Percentiles rank a stretch among this genome's conserved stretches.
These are phyloP conservation scores for Sarocladium oryzae DNA, from an alignment of 2,329 filamentous ascomycete species.

Conservation along the genomic window DNA sequence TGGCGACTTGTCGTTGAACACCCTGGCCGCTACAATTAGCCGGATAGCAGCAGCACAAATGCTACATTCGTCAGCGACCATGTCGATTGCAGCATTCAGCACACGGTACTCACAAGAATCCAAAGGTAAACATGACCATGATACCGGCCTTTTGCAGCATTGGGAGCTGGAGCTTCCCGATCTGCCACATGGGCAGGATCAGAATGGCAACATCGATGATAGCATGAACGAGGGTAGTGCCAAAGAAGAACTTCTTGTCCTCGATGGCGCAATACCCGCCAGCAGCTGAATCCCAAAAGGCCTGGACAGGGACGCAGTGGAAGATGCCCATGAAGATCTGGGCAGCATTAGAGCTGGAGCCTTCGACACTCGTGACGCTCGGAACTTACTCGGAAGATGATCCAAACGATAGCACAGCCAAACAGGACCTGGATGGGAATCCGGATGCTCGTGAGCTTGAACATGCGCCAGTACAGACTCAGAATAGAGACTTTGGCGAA, in stretches of 20 bases:
- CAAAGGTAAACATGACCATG: conserved; percentile 18
- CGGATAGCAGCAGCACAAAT: conserved; percentile 12
- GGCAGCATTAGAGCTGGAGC: conserved; percentile 15
- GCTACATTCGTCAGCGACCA: conserved; percentile 6
- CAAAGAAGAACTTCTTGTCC: conserved; percentile 21
- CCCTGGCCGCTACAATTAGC: conserved; percentile 11
- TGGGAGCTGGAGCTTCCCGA: conserved; percentile 18
- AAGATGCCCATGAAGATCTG: conserved; percentile 21
- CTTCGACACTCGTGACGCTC: too few species aligned
- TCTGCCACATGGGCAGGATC: conserved; percentile 18
- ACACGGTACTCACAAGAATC: conserved; percentile 15
- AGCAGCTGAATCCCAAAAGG: conserved; percentile 21
- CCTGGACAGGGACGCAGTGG: conserved; percentile 23
- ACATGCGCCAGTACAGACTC: conserved; percentile 19
- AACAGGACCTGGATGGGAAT: conserved; percentile 16
- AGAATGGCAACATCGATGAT: conserved; percentile 21
- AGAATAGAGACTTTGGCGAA: conserved; percentile 18
- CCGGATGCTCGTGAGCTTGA: conserved; percentile 15
- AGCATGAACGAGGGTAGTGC: conserved; percentile 19
- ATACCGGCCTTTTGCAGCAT: conserved; percentile 16
- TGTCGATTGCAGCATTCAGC: background rate
- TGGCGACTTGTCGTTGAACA: conserved; percentile 10
- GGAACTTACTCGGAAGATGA: conserved; percentile 14
- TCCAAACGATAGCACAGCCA: conserved; percentile 16
- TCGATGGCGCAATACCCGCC: conserved; percentile 20